These are phyloP conservation scores for Lophium mytilinum DNA, from an alignment of 495 filamentous ascomycete genomes.

Conservation along the genomic window DNA sequence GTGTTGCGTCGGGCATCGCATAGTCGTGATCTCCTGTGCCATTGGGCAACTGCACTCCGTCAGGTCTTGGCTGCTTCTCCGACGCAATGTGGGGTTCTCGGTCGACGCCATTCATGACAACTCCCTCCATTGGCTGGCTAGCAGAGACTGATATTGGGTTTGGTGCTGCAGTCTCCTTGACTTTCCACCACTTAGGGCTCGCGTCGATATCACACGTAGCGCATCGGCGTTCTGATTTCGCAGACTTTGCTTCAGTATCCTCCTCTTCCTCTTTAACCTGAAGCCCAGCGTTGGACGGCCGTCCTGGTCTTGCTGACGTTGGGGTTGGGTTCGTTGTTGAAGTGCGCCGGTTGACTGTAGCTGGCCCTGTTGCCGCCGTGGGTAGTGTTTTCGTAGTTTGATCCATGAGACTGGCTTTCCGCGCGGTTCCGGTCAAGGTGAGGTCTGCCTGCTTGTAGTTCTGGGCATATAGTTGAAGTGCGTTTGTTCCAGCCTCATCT, in stretches of 20 bases:
- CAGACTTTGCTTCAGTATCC: slow-evolving; percentile 8
- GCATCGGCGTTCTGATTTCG: slow-evolving; percentile 25
- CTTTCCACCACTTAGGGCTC: slow-evolving; percentile 53
- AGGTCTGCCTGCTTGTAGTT: slow-evolving; percentile 94
- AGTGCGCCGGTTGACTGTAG: slow-evolving; percentile 13
- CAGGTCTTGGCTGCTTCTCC: slow-evolving; percentile 1
- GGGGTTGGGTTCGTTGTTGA: slow-evolving; percentile 26
- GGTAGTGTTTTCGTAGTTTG: slow-evolving; percentile 32
- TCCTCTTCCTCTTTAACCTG: slow-evolving; percentile 18
- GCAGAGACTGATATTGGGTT: not conserved
- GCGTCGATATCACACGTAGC: slow-evolving; percentile 49
- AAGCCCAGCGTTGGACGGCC: slow-evolving; percentile 19
- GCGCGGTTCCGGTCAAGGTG: slow-evolving; percentile 77
- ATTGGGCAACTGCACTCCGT: not conserved
- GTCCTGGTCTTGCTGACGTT: slow-evolving; percentile 10
- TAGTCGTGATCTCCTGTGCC: slow-evolving; percentile 7
- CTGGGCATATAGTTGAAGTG: slow-evolving; percentile 73
- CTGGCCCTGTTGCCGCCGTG: not conserved
- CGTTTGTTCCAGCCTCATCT: slow-evolving; percentile 53
- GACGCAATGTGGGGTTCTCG: not conserved
- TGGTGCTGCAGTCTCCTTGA: slow-evolving; percentile 9
- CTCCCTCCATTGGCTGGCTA: slow-evolving; percentile 7
- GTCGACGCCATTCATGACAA: slow-evolving; percentile 8
- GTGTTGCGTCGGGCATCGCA: slow-evolving; percentile 7
- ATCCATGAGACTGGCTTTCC: slow-evolving; percentile 69